A percentile compares a stretch with the other conserved stretches of the same genome.
These are phyloP conservation scores for Yamadazyma dendronema DNA, from an alignment of 1,139 yeast species.

Conservation along the genomic window DNA sequence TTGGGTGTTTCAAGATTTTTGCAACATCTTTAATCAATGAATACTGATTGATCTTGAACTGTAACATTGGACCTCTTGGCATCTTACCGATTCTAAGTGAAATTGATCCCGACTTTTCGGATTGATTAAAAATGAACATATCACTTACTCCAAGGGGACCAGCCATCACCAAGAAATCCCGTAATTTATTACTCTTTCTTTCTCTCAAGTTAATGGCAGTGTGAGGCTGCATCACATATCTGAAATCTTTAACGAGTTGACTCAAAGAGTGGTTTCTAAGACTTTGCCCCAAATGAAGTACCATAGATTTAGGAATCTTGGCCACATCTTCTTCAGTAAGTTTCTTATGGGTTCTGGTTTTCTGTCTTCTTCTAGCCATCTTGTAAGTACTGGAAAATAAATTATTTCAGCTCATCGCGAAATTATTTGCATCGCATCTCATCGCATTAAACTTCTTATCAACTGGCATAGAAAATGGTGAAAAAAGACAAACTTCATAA, in stretches of 20 bases:
- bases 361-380: conserved; percentile 50
- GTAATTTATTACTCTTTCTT: conserved; percentile 79
- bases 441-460: conserved; percentile 5
- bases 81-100: conserved; percentile 81
- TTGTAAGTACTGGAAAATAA: background rate
- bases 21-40: conserved; percentile 84
- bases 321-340: conserved; percentile 65
- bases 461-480: background rate
- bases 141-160: conserved; percentile 96
- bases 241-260: conserved; percentile 82
- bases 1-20: conserved; percentile 65
- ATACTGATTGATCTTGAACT: conserved; percentile 74
- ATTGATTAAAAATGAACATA: conserved; percentile 80
- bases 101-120: conserved; percentile 73
- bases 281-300: conserved; percentile 78
- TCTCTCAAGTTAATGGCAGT: conserved; percentile 89
- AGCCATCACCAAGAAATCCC: conserved; percentile 93
- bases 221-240: conserved; percentile 94
- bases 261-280: conserved; percentile 77
- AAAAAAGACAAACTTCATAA: conserved; percentile 4
- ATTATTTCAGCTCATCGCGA: conserved; percentile 4
- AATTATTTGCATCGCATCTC: conserved; percentile 9
- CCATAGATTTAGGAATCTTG: conserved; percentile 89
- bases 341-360: conserved; percentile 83
- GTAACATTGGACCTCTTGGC: conserved; percentile 93